Evolutionary conservation across 371 early-diverging fungal species (phyloP), one percentile per base, ranked within the genome.

Genomic region (Mucor mucedo): DNA sequence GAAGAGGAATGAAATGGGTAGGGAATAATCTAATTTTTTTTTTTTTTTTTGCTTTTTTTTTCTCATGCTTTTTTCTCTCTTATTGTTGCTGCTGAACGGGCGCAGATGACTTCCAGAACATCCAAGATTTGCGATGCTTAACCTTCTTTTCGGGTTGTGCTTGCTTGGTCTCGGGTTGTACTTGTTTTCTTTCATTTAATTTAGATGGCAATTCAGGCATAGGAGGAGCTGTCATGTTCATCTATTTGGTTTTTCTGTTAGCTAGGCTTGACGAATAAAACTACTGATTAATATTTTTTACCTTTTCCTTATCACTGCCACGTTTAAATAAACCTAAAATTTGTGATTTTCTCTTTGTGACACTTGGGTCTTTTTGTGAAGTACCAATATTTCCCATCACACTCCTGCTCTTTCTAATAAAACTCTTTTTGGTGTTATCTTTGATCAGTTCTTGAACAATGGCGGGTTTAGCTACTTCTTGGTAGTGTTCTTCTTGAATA

Each of bases 301-400:
- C 58, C 33, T 30, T 30, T 69, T 53, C 69, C 53, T 69, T 69
- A 11, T 64, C 69, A 0, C 53, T 47, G 27, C 57, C 57, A 53
- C 69, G 69, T 53, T 69, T 69, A 48, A 69, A 69, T 30, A 69
- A 52, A 47, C 61, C 32, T 45, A 69, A 57, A 59, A 69, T 64
- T 47, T 69, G 64, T 48, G 69, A 69, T 60, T 69, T 69, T 61
- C 69, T 64, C 42, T 69, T 69, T 39, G 60, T 33, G n/a, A 61
- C 40, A 60, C 60, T 50, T 35, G 64, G 64, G 47, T 52, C 35
- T 28, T 60, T 52, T 5, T n/a, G 33, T 30, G 27, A 11, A 21
- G 10, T 11, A 50, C 11, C 30, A 50, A 48, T 48, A 38, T 42
- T 27, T 10, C 58, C 64, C 11, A 57, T 39, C 16, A 58, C 44